Base-by-base conservation (phyloP, 768 basidiomycete species). In the Russula sp. region DNA sequence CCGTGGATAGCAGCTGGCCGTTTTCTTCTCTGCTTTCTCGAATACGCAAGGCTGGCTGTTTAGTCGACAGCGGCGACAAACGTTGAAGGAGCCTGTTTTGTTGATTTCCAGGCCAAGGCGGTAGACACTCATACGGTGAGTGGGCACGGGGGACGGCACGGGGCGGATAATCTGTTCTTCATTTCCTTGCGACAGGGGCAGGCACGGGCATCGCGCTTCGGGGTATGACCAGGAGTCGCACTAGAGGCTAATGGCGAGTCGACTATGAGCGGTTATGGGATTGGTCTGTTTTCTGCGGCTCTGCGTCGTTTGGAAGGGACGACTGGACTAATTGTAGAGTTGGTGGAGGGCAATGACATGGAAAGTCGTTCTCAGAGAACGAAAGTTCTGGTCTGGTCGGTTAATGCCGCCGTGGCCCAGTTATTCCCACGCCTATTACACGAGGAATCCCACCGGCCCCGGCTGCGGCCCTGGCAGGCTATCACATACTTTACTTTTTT, bases 11-110 rank as follows among this genome's bases (percentile, higher is more conserved):
- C 11, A 77, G 75, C 69, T 83, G 84, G 1, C 76, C 77, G 73
- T 79, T 84, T 94, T 94, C 81, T 90, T 92, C 76, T 92, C 90
- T 70, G 92, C 92, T 75, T 93, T 93, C 76, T 94, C 92, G 75
- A 94, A 94, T 61, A 94, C 75, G 73, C 92, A 94, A 46, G 83
- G 81, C 6, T 84, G 87, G 16, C 89, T 89, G 72, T 85, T 90
- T 59, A 89, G 80, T 73, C 90, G 88, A 79, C 92, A 94, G 62
- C 92, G 87, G 78, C 88, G 86, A 83, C 92, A 94, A n/a, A n/a
- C n/a, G n/a, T n/a, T n/a, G n/a, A n/a, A 70, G 92, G 92, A 79
- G 90, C 82, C 92, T 94, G 67, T n/a, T 40, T 20, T 13, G 5
- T 64, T 38, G 20, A 20, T 55, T 54, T 49, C 73, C 73, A 72